These are phyloP conservation scores for Pezicula carpinea DNA, from an alignment of 2,329 filamentous ascomycete genomes.

Conservation along the genomic window DNA sequence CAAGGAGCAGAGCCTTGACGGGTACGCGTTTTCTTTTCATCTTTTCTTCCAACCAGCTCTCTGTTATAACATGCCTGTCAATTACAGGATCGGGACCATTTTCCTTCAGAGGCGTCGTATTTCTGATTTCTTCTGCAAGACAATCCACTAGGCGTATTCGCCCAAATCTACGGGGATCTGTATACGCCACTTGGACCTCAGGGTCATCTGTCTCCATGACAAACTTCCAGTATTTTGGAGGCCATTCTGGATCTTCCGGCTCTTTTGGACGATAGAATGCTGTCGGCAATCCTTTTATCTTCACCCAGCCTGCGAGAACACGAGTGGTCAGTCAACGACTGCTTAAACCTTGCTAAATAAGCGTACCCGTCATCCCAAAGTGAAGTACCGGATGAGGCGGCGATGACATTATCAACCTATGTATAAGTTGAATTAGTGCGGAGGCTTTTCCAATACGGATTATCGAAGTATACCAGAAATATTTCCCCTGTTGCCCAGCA, in stretches of 20 bases:
- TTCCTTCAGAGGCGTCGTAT: constrained; percentile 74
- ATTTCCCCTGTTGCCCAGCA: constrained; percentile 89
- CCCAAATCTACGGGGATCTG: constrained; percentile 74
- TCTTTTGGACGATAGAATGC: constrained; percentile 71
- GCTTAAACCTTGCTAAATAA: background rate
- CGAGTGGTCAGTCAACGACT: background rate
- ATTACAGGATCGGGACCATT: constrained; percentile 92
- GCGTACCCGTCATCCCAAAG: constrained; percentile 64
- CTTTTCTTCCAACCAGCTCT: constrained; percentile 68
- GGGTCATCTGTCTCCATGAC: constrained; percentile 58
- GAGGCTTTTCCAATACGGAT: background rate
- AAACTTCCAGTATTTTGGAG: constrained; percentile 88
- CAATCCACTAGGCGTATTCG: constrained; percentile 81
- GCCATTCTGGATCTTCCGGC: constrained; percentile 61
- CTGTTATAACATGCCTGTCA: constrained; percentile 72
- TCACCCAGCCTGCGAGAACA: constrained; percentile 63
- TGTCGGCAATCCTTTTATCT: constrained; percentile 74
- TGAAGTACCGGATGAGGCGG: constrained; percentile 88
- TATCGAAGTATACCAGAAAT: constrained; percentile 66
- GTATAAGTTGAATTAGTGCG: background rate
- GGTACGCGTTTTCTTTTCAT: constrained; percentile 75
- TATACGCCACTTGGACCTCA: constrained; percentile 66
- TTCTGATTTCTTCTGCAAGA: constrained; percentile 68
- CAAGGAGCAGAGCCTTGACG: constrained; percentile 81
- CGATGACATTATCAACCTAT: constrained; percentile 63